Base-by-base conservation (phyloP, 2,329 filamentous ascomycete species). In the Aspergillus pseudonomiae region DNA sequence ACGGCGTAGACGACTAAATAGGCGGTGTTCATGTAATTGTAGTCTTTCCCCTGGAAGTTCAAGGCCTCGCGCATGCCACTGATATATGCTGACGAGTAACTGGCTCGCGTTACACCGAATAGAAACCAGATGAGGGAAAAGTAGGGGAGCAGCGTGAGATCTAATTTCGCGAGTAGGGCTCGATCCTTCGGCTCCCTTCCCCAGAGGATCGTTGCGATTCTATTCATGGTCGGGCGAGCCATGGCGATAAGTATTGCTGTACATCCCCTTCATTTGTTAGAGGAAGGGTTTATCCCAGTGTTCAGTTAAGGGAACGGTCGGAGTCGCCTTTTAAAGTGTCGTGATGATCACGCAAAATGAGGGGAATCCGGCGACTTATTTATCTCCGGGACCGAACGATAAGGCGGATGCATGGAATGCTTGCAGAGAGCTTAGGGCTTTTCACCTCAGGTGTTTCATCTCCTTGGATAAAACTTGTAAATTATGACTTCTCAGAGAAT, bases 51-150 rank as follows among this genome's bases (percentile, higher is more conserved):
- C 45, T 75, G 60, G 55, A 80, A 80, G 7, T 70, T 59, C 2
- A 80, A 62, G 1, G 77, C 78, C 36, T 78, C 76, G 43, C 74
- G 73, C 78, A 80, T 80, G 24, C 78, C 78, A 57, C 78, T 80
- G 61, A 81, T 80, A 66, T 80, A 81, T 4, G 79, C 79, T 0
- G 78, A 80, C 36, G 70, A 77, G 64, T 82, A 82, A 65, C 77
- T 80, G 32, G 80, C 75, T 12, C 80, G 74, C 6, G 80, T 81
- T 56, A 82, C 75, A 32, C 81, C 81, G 61, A 82, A 82, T 4
- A 82, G 70, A 57, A 82, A 82, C 81, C 80, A 82, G n/a, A 82
- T 78, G 14, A 82, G 68, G 0, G 79, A 81, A 65, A 82, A 82
- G 63, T 83, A 82, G 0, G 77, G 76, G 24, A 81, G 73, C 7